Conservation (phyloP, 2,329 filamentous ascomycete genomes). For the Parastagonospora avenae region DNA sequence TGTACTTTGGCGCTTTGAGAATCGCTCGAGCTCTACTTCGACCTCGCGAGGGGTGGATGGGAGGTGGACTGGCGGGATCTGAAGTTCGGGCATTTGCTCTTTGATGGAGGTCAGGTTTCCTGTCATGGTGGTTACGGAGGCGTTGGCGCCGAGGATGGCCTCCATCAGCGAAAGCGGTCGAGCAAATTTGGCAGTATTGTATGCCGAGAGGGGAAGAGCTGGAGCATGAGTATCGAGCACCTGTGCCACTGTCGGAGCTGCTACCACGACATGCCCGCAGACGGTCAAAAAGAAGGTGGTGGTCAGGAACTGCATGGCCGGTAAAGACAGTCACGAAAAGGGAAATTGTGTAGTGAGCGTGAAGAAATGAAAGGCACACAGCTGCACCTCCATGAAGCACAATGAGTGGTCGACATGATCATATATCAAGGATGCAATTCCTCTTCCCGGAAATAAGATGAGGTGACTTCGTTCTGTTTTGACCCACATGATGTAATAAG, state of each 20-base stretch:
- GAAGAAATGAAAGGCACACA: too few relatives aligned
- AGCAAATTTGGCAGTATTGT: conserved; percentile 19
- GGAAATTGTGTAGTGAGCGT: too few relatives aligned
- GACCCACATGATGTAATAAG: too few relatives aligned
- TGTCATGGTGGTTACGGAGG: conserved; percentile 21
- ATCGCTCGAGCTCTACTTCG: conserved; percentile 11
- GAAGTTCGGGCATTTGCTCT: conserved; percentile 11
- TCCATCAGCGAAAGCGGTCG: conserved; percentile 14
- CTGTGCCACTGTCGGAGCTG: background rate
- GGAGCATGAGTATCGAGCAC: conserved; percentile 3
- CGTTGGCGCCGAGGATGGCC: conserved; percentile 14
- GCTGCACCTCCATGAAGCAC: too few relatives aligned
- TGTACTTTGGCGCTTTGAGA: conserved; percentile 20
- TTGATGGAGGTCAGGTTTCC: conserved; percentile 14
- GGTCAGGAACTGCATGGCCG: background rate
- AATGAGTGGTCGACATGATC: too few relatives aligned
- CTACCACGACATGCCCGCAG: background rate
- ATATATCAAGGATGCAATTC: too few relatives aligned
- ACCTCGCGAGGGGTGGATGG: conserved; percentile 6
- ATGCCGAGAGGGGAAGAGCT: conserved; percentile 9
- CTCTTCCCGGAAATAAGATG: too few relatives aligned
- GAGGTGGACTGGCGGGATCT: conserved; percentile 4
- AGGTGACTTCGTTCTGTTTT: too few relatives aligned
- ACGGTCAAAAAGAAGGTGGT: background rate
- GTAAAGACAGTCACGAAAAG: background rate